Evolutionary conservation across 1,139 yeast genomes (phyloP).

Genomic region (Geotrichum histeridarum): DNA sequence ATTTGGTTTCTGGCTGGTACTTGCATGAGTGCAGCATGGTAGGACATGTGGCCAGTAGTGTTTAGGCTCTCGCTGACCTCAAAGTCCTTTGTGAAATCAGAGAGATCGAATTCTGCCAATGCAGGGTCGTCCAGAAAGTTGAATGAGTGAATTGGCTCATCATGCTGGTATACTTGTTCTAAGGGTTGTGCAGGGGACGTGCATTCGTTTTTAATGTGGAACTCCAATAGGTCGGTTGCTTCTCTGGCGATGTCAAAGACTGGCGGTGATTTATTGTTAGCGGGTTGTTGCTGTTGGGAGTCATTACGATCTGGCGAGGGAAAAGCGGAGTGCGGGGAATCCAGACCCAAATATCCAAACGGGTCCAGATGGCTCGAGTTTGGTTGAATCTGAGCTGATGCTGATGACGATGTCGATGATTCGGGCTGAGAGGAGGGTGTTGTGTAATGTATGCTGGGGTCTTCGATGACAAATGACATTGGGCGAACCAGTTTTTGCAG

Average conservation of each 20-base stretch:
- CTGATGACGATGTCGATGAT: background rate
- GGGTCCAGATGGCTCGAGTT: background rate
- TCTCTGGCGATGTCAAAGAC: constrained; percentile 4
- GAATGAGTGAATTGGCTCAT: background rate
- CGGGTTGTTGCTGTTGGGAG: background rate
- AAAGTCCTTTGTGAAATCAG: constrained; percentile 10
- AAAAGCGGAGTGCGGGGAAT: background rate
- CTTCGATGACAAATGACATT: constrained; percentile 24
- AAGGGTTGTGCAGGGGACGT: background rate
- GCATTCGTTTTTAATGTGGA: constrained; percentile 2
- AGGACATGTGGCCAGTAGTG: constrained; percentile 2
- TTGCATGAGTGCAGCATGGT: constrained; percentile 23
- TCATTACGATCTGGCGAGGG: background rate
- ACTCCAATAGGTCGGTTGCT: background rate
- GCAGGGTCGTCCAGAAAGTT: background rate
- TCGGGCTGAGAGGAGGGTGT: background rate
- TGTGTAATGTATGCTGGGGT: constrained; percentile 16
- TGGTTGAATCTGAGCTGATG: background rate
- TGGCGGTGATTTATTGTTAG: background rate
- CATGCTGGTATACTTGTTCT: background rate
- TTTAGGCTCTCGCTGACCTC: constrained; percentile 9
- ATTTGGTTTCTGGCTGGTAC: constrained; percentile 21
- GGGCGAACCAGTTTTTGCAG: constrained; percentile 23
- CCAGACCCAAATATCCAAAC: background rate
- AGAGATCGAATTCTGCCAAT: constrained; percentile 2